Conservation (phyloP, 2,329 filamentous ascomycete species). For the Verticillium longisporum region DNA sequence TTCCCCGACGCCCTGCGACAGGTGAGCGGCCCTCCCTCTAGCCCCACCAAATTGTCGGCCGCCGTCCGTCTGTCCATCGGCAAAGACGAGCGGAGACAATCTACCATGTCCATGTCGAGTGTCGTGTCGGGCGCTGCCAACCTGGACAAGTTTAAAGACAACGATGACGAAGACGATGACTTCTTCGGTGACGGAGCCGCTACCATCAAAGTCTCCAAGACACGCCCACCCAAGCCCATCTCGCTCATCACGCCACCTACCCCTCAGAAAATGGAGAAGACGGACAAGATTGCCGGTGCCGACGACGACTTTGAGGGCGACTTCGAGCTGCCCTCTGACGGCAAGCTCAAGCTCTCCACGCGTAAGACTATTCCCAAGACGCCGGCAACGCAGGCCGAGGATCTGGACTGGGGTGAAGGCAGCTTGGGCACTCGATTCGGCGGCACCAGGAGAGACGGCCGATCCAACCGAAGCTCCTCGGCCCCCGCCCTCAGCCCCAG, state of each 20-base stretch:
- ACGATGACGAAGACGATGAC: constrained; percentile 52
- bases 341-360: constrained; percentile 58
- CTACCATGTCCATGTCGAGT: constrained; percentile 22
- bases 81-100: constrained; percentile 21
- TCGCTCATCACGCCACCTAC: constrained; percentile 51
- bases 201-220: constrained; percentile 64
- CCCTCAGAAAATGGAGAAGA: constrained; percentile 34
- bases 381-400: constrained; percentile 57
- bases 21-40: constrained; percentile 50
- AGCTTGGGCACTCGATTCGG: constrained; percentile 87
- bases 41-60: constrained; percentile 35
- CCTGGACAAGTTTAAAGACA: constrained; percentile 58
- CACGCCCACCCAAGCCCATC: constrained; percentile 41
- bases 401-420: constrained; percentile 90
- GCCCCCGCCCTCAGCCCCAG: constrained; percentile 88
- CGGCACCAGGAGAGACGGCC: constrained; percentile 73
- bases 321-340: constrained; percentile 62
- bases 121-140: constrained; percentile 41
- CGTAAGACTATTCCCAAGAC: constrained; percentile 57
- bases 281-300: constrained; percentile 17
- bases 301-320: constrained; percentile 68
- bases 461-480: constrained; percentile 77
- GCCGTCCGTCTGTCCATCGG: constrained; percentile 20
- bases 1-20: constrained; percentile 66
- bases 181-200: constrained; percentile 57